Evolutionary conservation across 441 rosid genomes (phyloP).

Genomic region (Brassica balearica): DNA sequence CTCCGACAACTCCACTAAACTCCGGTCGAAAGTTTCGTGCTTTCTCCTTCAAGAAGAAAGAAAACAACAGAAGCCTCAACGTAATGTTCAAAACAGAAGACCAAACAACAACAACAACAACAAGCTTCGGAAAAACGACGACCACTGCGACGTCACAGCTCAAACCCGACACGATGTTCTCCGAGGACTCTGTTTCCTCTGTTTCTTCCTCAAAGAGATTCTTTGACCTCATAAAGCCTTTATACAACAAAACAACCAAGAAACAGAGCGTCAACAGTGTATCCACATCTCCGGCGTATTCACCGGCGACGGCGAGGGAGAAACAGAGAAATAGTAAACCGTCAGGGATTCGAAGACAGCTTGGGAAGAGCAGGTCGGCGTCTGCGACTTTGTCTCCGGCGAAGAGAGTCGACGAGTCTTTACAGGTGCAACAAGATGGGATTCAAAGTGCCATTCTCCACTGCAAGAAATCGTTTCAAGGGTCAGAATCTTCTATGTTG

Average conservation of each 20-base stretch:
- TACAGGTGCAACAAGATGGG: constrained; percentile 67
- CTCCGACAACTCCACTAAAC: constrained; percentile 54
- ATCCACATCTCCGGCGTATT: constrained; percentile 42
- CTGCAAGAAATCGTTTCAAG: constrained; percentile 68
- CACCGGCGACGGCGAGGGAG: constrained; percentile 49
- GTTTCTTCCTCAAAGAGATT: constrained; percentile 51
- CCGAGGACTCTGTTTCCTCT: constrained; percentile 27
- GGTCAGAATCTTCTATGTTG: constrained; percentile 56
- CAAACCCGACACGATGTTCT: constrained; percentile 11
- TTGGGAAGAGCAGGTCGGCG: constrained; percentile 77
- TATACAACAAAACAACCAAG: constrained; percentile 46
- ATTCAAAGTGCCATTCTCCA: constrained; percentile 76
- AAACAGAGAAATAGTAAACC: constrained; percentile 45
- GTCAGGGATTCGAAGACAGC: constrained; percentile 45
- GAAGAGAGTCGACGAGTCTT: constrained; percentile 58
- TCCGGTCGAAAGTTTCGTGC: constrained; percentile 54
- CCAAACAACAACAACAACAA: constrained; percentile 19
- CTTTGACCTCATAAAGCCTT: constrained; percentile 59
- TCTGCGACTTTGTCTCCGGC: constrained; percentile 53
- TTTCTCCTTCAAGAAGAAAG: constrained; percentile 51
- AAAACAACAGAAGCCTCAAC: constrained; percentile 33
- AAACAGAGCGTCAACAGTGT: constrained; percentile 25
- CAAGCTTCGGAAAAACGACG: not conserved
- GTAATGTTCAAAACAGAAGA: constrained; percentile 45
- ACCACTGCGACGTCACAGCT: not conserved